Conservation (phyloP, 768 basidiomycete species). For the Lactifluus rugatus region DNA sequence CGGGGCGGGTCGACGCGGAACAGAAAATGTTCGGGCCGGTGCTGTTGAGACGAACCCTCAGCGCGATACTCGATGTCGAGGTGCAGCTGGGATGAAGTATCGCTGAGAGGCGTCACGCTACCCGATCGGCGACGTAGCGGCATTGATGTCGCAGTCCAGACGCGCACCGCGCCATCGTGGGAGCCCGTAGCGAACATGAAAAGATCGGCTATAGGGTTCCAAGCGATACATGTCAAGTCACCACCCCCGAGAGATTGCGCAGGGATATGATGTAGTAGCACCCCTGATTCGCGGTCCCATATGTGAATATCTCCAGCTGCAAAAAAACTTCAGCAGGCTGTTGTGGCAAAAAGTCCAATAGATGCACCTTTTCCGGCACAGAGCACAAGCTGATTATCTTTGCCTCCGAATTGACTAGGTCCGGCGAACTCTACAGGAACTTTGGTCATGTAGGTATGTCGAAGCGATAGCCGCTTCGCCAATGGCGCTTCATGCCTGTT, state of each 20-base stretch:
- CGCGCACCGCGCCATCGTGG: constrained; percentile 64
- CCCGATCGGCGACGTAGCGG: constrained; percentile 1
- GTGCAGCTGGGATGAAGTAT: constrained; percentile 8
- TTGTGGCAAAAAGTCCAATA: background rate
- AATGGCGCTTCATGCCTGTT: constrained; percentile 29
- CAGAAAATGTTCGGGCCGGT: background rate
- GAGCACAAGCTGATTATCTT: constrained; percentile 66
- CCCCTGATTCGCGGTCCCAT: constrained; percentile 76
- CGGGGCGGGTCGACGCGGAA: background rate
- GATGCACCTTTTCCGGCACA: constrained; percentile 63
- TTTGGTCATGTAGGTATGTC: constrained; percentile 71
- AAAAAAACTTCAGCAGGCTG: background rate
- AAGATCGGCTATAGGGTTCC: constrained; percentile 60
- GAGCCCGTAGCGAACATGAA: constrained; percentile 68
- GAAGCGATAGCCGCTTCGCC: constrained; percentile 29
- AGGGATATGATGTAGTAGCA: constrained; percentile 59
- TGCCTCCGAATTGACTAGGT: constrained; percentile 74
- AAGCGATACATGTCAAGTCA: constrained; percentile 71
- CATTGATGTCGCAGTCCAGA: constrained; percentile 49
- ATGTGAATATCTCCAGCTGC: constrained; percentile 75
- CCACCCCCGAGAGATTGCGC: constrained; percentile 50
- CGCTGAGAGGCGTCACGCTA: constrained; percentile 13
- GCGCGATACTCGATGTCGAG: constrained; percentile 10
- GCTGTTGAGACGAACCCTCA: constrained; percentile 5
- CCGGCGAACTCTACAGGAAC: constrained; percentile 64